A percentile compares a stretch with the other conserved stretches of the same genome.
phyloP scores from a whole-genome alignment of 1,139 yeast genomes.

The Yamadazyma spencermartinsiae region DNA sequence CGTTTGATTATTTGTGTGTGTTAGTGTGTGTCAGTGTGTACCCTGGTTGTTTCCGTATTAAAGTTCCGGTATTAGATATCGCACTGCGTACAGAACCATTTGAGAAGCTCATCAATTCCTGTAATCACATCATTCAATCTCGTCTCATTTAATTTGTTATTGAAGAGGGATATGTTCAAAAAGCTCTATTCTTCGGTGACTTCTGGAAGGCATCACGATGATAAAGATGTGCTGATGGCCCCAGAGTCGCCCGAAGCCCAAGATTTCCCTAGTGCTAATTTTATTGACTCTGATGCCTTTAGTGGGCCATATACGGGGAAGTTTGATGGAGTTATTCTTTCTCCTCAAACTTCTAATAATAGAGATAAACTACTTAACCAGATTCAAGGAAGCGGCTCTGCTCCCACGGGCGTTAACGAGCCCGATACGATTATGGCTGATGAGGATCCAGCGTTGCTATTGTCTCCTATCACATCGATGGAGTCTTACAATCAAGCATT shows the following conservation, averaged over 20 bases:
- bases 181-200: slow-evolving; percentile 10
- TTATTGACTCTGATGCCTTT: background rate
- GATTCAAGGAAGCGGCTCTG: background rate
- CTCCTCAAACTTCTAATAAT: slow-evolving; percentile 11
- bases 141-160: background rate
- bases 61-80: background rate
- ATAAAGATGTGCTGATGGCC: slow-evolving; percentile 1
- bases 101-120: background rate
- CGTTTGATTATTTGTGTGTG: too few relatives aligned
- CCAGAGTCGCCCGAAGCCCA: background rate
- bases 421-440: slow-evolving; percentile 5
- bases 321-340: slow-evolving; percentile 10
- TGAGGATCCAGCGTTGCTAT: slow-evolving; percentile 24
- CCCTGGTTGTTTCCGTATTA: too few relatives aligned
- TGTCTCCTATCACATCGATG: slow-evolving; percentile 39
- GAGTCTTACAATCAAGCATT: slow-evolving; percentile 22
- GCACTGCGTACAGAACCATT: background rate
- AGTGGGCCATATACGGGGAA: slow-evolving; percentile 3
- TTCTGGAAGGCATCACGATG: background rate
- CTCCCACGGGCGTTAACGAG: background rate
- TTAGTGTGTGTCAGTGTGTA: too few relatives aligned
- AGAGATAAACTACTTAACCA: slow-evolving; percentile 1
- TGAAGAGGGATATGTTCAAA: slow-evolving; percentile 9
- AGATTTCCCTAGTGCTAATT: background rate
- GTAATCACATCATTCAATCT: background rate